These are phyloP conservation scores for Takashimella tepidaria DNA, from an alignment of 1,284 basidiomycete species.

Conservation along the genomic window DNA sequence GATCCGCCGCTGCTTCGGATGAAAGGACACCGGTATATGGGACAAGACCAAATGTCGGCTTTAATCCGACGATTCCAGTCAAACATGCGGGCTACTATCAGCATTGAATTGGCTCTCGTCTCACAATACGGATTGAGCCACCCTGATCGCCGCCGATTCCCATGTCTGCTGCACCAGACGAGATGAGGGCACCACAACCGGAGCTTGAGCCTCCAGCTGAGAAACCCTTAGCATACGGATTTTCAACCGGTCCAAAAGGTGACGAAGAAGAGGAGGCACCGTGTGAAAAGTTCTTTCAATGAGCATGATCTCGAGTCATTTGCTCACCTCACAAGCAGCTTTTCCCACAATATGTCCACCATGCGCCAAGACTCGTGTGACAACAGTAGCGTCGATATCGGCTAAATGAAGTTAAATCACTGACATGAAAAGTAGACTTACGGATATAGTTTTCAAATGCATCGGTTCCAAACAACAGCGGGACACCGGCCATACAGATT, in stretches of 20 bases:
- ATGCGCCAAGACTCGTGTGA: slow-evolving; percentile 48
- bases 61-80: slow-evolving; percentile 51
- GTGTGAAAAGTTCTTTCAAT: neutral
- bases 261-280: slow-evolving; percentile 37
- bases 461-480: slow-evolving; percentile 16
- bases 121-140: slow-evolving; percentile 50
- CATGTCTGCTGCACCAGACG: slow-evolving; percentile 46
- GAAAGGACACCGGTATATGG: slow-evolving; percentile 51
- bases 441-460: neutral
- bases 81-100: slow-evolving; percentile 42
- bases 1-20: slow-evolving; percentile 29
- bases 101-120: neutral
- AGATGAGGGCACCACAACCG: slow-evolving; percentile 49
- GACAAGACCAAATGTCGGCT: slow-evolving; percentile 51
- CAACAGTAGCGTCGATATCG: slow-evolving; percentile 47
- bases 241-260: slow-evolving; percentile 37
- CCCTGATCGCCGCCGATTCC: slow-evolving; percentile 53
- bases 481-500: slow-evolving; percentile 18
- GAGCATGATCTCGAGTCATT: slow-evolving; percentile 19
- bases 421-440: no score
- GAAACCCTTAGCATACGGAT: slow-evolving; percentile 49
- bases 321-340: slow-evolving; percentile 31
- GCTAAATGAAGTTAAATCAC: slow-evolving; percentile 9
- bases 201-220: slow-evolving; percentile 49
- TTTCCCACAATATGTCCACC: slow-evolving; percentile 48